Percentiles rank a stretch among this genome's conserved stretches.
phyloP scores from a whole-genome alignment of 805 yeast genomes.

The Citeromyces matritensis region DNA sequence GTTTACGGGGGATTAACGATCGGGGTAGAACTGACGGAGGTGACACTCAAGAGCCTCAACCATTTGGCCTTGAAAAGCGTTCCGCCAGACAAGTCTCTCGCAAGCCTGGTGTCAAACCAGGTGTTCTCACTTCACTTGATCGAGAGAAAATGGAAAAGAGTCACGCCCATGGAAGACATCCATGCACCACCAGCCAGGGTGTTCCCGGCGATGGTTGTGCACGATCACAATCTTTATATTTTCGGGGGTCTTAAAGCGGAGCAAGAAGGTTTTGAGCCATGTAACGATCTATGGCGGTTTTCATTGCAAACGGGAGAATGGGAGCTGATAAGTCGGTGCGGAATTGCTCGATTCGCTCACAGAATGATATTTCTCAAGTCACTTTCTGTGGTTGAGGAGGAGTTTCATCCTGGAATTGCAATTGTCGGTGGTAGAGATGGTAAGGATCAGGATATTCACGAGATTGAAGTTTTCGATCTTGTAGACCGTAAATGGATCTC shows the following conservation, averaged over 20 bases:
- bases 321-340: constrained; percentile 19
- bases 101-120: constrained; percentile 40
- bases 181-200: constrained; percentile 29
- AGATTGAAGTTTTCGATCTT: constrained; percentile 27
- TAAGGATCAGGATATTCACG: constrained; percentile 15
- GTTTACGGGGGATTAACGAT: constrained; percentile 57
- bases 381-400: constrained; percentile 18
- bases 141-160: constrained; percentile 40
- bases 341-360: constrained; percentile 32
- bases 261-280: constrained; percentile 22
- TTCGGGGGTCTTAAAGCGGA: constrained; percentile 48
- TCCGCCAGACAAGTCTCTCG: too few relatives aligned
- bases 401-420: constrained; percentile 29
- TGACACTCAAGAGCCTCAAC: constrained; percentile 12
- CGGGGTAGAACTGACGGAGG: constrained; percentile 30
- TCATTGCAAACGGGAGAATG: constrained; percentile 36
- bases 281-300: constrained; percentile 60
- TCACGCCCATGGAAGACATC: constrained; percentile 10
- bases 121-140: constrained; percentile 44
- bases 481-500: constrained; percentile 15
- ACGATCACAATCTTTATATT: constrained; percentile 34
- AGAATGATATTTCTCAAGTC: constrained; percentile 25
- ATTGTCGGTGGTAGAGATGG: constrained; percentile 38
- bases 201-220: constrained; percentile 40
- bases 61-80: too few relatives aligned